Evolutionary conservation across 1,284 basidiomycete species (phyloP), one percentile per base, ranked within the genome.

Genomic region (Puccinia coronata): DNA sequence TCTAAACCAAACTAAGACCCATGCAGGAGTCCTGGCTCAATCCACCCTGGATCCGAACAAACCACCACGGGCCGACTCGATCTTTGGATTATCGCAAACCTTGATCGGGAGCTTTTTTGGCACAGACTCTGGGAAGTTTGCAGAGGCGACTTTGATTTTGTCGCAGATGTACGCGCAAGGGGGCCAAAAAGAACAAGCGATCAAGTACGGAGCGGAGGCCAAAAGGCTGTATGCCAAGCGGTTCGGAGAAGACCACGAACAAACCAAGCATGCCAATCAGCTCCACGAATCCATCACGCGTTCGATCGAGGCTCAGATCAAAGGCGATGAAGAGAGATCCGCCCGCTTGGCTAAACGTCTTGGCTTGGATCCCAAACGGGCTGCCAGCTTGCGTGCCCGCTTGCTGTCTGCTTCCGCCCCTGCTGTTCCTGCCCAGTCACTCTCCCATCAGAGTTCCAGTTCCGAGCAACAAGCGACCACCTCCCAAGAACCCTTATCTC

Each of bases 261-360:
- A 74, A 43, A 81, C 72, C n/a, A 74, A 81, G 70, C 61, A 74
- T 25, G 80, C 72, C 43, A 74, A 74, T 47, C 36, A 36, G 31
- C 53, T 81, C 6, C 41, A 63, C 49, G 71, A 75, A 25, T 47
- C 59, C 12, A 81, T 81, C 53, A 57, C 20, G 18, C 70, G 70
- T 55, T 81, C 80, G 5, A 74, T 81, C 63, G 71, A 81, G 39
- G 80, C 72, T 49, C 80, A 81, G 43, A 81, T 81, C 36, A 74
- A 81, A 69, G 72, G 80, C 9, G 80, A 81, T 47, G 72, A 81
- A 69, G 80, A 81, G 47, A 67, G 67, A 75, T 53, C 47, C 41
- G 51, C 31, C 63, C 34, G 72, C 20, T 28, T 81, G 39, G 80
- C 80, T 31, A 81, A 81, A 28, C 43, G 80, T 12, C 51, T 81